A percentile compares a stretch with the other conserved stretches of the same genome.
phyloP scores from a whole-genome alignment of 257 asterid species.

The Nicotiana attenuata region DNA sequence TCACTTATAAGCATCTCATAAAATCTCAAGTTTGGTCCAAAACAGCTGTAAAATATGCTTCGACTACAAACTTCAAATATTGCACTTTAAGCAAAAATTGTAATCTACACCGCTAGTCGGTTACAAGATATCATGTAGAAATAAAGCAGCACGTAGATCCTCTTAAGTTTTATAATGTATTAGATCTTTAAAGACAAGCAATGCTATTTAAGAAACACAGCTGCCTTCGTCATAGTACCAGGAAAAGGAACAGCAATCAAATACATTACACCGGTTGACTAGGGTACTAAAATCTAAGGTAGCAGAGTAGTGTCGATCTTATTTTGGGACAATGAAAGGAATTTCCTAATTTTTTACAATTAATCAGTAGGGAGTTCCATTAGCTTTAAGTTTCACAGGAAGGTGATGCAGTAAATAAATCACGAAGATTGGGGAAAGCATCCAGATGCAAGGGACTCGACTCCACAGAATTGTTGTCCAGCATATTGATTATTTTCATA shows the following conservation, averaged over 20 bases:
- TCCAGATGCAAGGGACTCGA: background rate
- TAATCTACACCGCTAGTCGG: background rate
- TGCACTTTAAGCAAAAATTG: conserved; percentile 12
- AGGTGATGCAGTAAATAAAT: background rate
- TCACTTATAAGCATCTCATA: background rate
- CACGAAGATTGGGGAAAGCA: background rate
- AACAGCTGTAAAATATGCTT: background rate
- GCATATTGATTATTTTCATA: background rate
- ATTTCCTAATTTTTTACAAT: background rate
- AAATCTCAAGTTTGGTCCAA: background rate
- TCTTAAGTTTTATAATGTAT: background rate
- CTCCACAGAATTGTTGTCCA: background rate
- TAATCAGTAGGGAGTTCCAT: background rate
- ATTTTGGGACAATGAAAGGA: background rate
- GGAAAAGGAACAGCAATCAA: background rate
- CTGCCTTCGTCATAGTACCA: background rate
- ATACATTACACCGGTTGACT: background rate
- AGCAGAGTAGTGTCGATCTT: background rate
- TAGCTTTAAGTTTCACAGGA: background rate
- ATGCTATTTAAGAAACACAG: background rate
- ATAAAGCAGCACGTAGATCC: background rate
- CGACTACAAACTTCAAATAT: conserved; percentile 1
- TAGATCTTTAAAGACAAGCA: background rate
- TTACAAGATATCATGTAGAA: background rate
- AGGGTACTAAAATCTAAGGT: background rate